These are phyloP conservation scores for Brassica incana DNA, from an alignment of 345 rosid species.

Conservation along the genomic window DNA sequence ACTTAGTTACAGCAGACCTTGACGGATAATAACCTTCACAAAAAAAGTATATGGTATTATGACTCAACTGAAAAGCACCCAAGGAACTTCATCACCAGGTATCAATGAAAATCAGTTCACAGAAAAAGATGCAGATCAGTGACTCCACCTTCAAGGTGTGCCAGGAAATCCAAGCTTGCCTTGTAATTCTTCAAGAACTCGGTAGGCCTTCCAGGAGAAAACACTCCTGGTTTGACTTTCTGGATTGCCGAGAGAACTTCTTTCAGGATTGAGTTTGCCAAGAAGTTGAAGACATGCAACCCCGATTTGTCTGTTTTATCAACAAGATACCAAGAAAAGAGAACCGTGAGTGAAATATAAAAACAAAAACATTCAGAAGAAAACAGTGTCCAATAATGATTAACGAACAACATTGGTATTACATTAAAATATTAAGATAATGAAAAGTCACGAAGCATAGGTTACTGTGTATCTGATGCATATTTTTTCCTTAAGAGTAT, in stretches of 20 bases:
- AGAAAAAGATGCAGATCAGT: constrained; percentile 17
- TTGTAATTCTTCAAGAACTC: constrained; percentile 90
- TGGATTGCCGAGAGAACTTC: constrained; percentile 84
- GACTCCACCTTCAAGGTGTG: constrained; percentile 85
- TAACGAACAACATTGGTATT: not conserved
- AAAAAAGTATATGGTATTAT: constrained; percentile 42
- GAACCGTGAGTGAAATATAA: not conserved
- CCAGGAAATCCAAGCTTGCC: constrained; percentile 81
- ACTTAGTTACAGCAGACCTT: constrained; percentile 85
- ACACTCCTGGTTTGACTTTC: constrained; percentile 89
- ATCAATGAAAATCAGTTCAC: constrained; percentile 13
- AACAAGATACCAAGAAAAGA: constrained; percentile 12
- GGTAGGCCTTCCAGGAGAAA: constrained; percentile 95
- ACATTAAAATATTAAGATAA: not conserved
- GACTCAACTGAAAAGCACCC: not conserved
- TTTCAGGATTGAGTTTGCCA: constrained; percentile 91
- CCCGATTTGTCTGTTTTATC: constrained; percentile 79
- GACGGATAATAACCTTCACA: constrained; percentile 93
- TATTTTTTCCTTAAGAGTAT: not conserved
- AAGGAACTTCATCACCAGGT: not conserved
- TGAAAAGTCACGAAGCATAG: constrained; percentile 1
- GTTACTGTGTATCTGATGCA: not conserved
- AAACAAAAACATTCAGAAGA: constrained; percentile 6
- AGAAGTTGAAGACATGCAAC: constrained; percentile 87
- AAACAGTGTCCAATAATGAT: not conserved